phyloP scores from a whole-genome alignment of 2,329 filamentous ascomycete species.

The Penicillium sp. region DNA sequence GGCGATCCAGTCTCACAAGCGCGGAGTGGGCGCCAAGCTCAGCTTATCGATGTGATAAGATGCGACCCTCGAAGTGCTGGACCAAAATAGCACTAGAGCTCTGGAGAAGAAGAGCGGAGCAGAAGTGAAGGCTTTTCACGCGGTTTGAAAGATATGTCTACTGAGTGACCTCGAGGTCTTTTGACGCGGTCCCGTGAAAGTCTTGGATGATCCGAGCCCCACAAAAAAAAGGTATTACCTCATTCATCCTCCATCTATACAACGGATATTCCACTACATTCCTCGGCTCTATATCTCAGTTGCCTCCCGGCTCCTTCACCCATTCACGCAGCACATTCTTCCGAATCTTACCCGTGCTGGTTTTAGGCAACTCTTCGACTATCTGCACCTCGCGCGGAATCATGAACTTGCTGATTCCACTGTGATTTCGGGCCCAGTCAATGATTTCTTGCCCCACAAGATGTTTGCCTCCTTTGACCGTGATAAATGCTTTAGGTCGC shows the following conservation, averaged over 20 bases:
- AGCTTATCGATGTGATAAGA: slow-evolving; percentile 25
- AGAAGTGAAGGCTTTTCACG: background rate
- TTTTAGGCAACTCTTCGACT: slow-evolving; percentile 88
- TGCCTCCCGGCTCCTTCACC: slow-evolving; percentile 58
- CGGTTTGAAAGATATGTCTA: background rate
- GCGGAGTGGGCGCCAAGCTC: slow-evolving; percentile 23
- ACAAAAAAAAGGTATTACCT: background rate
- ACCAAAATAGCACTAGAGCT: background rate
- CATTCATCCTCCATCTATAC: background rate
- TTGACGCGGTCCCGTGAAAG: slow-evolving; percentile 14
- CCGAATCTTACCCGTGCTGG: slow-evolving; percentile 91
- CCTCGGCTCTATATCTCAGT: background rate
- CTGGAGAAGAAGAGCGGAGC: background rate
- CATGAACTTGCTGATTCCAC: slow-evolving; percentile 88
- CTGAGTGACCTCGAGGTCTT: background rate
- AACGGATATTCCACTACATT: background rate
- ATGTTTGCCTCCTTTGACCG: slow-evolving; percentile 65
- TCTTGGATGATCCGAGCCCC: background rate
- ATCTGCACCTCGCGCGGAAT: slow-evolving; percentile 71
- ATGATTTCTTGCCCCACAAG: slow-evolving; percentile 70
- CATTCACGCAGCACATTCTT: slow-evolving; percentile 91
- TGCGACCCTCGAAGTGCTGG: background rate
- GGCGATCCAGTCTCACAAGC: slow-evolving; percentile 22
- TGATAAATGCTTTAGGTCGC: slow-evolving; percentile 90
- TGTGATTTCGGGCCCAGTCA: slow-evolving; percentile 77